These are phyloP conservation scores for Halenospora varia DNA, from an alignment of 495 filamentous ascomycete genomes.

Conservation along the genomic window DNA sequence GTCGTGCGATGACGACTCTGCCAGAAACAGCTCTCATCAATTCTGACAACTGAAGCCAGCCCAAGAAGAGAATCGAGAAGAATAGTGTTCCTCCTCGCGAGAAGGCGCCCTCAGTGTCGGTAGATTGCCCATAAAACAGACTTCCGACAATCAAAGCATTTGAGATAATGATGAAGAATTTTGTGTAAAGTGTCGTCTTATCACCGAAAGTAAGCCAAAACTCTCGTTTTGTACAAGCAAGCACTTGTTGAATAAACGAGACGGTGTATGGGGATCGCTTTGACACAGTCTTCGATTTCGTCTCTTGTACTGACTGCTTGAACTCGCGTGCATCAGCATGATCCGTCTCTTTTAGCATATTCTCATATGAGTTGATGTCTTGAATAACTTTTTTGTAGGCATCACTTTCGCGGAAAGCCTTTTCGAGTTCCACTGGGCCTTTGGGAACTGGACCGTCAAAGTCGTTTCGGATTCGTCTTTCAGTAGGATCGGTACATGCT, in stretches of 20 bases:
- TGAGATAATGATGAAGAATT: slow-evolving; percentile 55
- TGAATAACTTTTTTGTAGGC: slow-evolving; percentile 48
- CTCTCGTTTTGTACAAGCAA: slow-evolving; percentile 67
- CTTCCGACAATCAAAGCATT: slow-evolving; percentile 70
- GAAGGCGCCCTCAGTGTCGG: slow-evolving; percentile 65
- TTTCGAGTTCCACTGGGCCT: slow-evolving; percentile 58
- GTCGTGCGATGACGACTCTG: slow-evolving; percentile 55
- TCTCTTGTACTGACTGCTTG: slow-evolving; percentile 62
- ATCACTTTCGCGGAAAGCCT: slow-evolving; percentile 49
- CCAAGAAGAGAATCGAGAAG: slow-evolving; percentile 72
- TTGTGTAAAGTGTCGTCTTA: slow-evolving; percentile 67
- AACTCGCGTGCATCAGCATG: slow-evolving; percentile 65
- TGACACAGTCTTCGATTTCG: slow-evolving; percentile 61
- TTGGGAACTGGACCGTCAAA: slow-evolving; percentile 55
- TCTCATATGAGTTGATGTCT: slow-evolving; percentile 58
- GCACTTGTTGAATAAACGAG: slow-evolving; percentile 62
- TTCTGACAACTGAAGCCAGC: slow-evolving; percentile 70
- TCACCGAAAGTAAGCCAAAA: slow-evolving; percentile 76
- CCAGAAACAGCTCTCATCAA: slow-evolving; percentile 65
- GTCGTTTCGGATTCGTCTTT: slow-evolving; percentile 58
- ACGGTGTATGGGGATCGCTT: slow-evolving; percentile 71
- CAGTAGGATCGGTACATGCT: slow-evolving; percentile 58
- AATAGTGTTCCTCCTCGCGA: slow-evolving; percentile 64
- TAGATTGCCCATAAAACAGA: slow-evolving; percentile 63
- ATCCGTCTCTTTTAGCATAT: slow-evolving; percentile 52